Evolutionary conservation across 2,329 filamentous ascomycete species (phyloP), one percentile per base, ranked within the genome.

Genomic region (Polytolypa hystricis): DNA sequence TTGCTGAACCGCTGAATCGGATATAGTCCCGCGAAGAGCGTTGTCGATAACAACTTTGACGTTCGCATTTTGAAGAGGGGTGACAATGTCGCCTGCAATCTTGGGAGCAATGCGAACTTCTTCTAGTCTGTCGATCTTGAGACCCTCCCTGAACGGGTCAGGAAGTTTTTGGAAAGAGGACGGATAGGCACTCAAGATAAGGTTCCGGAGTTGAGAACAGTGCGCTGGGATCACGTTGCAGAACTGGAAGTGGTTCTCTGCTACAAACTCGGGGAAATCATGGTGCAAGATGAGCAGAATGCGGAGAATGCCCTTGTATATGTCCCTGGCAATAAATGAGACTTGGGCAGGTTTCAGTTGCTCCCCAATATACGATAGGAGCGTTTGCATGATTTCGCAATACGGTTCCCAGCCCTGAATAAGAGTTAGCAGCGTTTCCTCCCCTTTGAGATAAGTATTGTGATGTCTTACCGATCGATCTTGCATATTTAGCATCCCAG

Each of bases 221-320:
- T 91, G 81, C 34, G 78, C 74, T 1, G 87, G 84, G 40, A 96
- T 81, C 51, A 76, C 77, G 48, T 82, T 79, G 62, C 81, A 86
- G 35, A 98, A 74, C 47, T 77, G 75, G 47, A 84, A 77, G 54
- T 93, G 84, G 56, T 93, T 85, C 49, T 87, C 84, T 4, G 84
- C 81, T 28, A 98, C 65, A 58, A 94, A 98, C 39, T 95, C 86
- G 0, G 89, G 83, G 60, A 85, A 96, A 57, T 98, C 91, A 54
- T 96, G 91, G 48, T 94, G 84, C 36, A 98, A 66, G 35, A 93
- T 73, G 21, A 93, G 66, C 37, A 96, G 65, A 41, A 95, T 74
- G 53, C 93, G 86, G 32, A 93, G 66, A 1, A 83, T 76, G 6
- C 81, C 85, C 42, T 84, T 79, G 57, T 94, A 95, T 42, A 93